These are phyloP conservation scores for Suhomyces anneliseae DNA, from an alignment of 1,139 yeast genomes.

Conservation along the genomic window DNA sequence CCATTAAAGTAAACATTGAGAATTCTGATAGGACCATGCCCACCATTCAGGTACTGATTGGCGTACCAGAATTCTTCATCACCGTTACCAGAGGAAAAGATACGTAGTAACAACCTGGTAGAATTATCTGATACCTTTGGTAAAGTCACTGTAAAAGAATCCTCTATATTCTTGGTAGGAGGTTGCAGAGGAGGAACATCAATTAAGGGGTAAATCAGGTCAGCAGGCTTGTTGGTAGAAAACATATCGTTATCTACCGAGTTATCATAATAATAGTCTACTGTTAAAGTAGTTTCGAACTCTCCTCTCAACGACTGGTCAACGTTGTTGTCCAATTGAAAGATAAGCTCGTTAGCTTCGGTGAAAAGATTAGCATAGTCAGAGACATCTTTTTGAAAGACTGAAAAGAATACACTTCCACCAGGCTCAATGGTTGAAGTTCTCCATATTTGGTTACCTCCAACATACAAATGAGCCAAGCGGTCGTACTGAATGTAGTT, in stretches of 20 bases:
- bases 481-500: conserved; percentile 77
- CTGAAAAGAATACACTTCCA: conserved; percentile 36
- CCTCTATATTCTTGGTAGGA: conserved; percentile 13
- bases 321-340: conserved; percentile 68
- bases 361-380: conserved; percentile 54
- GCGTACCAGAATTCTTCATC: conserved; percentile 85
- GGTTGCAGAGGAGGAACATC: neutral
- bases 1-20: conserved; percentile 55
- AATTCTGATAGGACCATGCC: conserved; percentile 66
- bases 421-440: conserved; percentile 85
- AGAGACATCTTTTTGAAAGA: conserved; percentile 63
- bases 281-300: conserved; percentile 54
- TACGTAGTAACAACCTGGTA: conserved; percentile 55
- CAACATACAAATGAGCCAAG: conserved; percentile 65
- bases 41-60: conserved; percentile 32
- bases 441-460: conserved; percentile 76
- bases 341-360: conserved; percentile 26
- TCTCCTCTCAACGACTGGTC: conserved; percentile 58
- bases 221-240: conserved; percentile 30
- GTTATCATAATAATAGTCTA: conserved; percentile 46
- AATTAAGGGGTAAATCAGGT: conserved; percentile 32
- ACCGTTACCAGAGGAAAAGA: conserved; percentile 73
- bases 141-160: conserved; percentile 33
- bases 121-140: conserved; percentile 51
- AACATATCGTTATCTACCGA: conserved; percentile 16